Percentiles rank a stretch among this genome's conserved stretches.
Conservation (phyloP, 495 filamentous ascomycete species). For the Oidiodendron maius region DNA sequence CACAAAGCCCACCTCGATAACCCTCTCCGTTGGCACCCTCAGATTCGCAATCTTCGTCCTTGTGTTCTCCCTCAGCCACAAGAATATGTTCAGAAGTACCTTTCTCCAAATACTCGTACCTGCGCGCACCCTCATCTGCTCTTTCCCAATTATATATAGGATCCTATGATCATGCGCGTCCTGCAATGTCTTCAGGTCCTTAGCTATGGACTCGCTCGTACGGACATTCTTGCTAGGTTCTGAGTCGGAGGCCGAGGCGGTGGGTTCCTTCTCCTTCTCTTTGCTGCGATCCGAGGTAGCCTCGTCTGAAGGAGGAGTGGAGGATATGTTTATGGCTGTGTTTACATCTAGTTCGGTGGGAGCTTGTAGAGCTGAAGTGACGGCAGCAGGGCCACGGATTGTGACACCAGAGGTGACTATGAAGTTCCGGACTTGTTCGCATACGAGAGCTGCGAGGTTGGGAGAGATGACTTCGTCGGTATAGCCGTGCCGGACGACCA, state of each 20-base stretch:
- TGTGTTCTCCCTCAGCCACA: constrained; percentile 65
- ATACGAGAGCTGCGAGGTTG: constrained; percentile 51
- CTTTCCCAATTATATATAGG: constrained; percentile 66
- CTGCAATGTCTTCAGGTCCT: constrained; percentile 3
- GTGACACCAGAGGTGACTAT: constrained; percentile 26
- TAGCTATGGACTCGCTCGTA: too few species aligned
- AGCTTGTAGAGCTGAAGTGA: too few species aligned
- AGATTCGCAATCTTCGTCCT: constrained; percentile 55
- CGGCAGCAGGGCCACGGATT: neutral
- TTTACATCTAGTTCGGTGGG: constrained; percentile 1
- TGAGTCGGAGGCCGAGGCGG: too few species aligned
- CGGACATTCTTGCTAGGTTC: too few species aligned
- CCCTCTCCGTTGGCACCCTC: constrained; percentile 48
- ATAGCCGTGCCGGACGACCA: constrained; percentile 63
- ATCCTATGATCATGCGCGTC: constrained; percentile 50
- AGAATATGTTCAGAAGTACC: constrained; percentile 46
- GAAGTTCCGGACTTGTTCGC: constrained; percentile 50
- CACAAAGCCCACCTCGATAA: constrained; percentile 68
- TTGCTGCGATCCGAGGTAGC: too few species aligned
- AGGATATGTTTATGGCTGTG: neutral
- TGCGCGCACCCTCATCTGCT: constrained; percentile 51
- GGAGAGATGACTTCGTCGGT: constrained; percentile 61
- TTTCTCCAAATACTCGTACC: constrained; percentile 37
- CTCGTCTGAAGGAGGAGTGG: too few species aligned
- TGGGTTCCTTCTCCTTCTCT: too few species aligned